Conservation (phyloP, 176 grass and related monocot species). For the Aegilops tauschii region DNA sequence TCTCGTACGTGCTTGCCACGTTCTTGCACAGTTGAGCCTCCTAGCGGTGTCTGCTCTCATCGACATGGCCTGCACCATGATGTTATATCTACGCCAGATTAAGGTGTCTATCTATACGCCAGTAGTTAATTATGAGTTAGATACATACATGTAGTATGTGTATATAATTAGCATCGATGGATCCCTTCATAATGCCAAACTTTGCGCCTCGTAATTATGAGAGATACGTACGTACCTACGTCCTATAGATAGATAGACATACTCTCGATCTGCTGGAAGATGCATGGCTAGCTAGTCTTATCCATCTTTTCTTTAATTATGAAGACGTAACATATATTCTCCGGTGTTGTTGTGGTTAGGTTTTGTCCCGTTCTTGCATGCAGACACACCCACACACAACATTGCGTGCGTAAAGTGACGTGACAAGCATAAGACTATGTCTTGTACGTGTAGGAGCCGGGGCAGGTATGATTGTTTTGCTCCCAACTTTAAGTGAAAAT, state of each 20-base stretch:
- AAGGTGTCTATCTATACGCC: not conserved
- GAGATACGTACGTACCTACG: not conserved
- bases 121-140: not conserved
- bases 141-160: not conserved
- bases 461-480: slow-evolving; percentile 31
- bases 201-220: not conserved
- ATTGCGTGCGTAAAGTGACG: slow-evolving; percentile 49
- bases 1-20: slow-evolving; percentile 26
- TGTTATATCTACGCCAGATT: not conserved
- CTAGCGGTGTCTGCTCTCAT: not conserved
- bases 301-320: slow-evolving; percentile 46
- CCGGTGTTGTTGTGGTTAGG: slow-evolving; percentile 43
- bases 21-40: slow-evolving; percentile 26
- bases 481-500: slow-evolving; percentile 19
- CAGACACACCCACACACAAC: not conserved
- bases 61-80: not conserved
- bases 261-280: not conserved
- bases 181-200: not conserved
- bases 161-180: not conserved
- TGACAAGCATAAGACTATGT: slow-evolving; percentile 46
- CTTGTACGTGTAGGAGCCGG: slow-evolving; percentile 24
- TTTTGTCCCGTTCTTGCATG: slow-evolving; percentile 39
- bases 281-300: slow-evolving; percentile 25
- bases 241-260: not conserved
- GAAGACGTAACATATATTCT: slow-evolving; percentile 48